Evolutionary conservation across 2,329 filamentous ascomycete genomes (phyloP).

Genomic region (Xylariales sp.): DNA sequence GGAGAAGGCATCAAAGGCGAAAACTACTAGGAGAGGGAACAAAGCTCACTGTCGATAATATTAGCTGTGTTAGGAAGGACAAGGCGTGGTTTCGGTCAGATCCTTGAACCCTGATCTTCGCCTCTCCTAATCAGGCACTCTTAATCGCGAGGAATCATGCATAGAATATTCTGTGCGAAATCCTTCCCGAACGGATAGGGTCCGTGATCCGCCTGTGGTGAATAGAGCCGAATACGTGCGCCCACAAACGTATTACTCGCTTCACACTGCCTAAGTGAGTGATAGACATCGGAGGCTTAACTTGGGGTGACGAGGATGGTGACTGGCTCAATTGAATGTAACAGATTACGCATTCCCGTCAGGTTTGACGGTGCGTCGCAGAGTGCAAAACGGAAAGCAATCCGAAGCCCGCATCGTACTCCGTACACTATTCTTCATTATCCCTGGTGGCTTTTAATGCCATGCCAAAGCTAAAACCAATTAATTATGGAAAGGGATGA

Average conservation of each 20-base stretch:
- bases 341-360: slow-evolving; percentile 22
- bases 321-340: not conserved
- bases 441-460: slow-evolving; percentile 4
- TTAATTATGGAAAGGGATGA: slow-evolving; percentile 5
- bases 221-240: slow-evolving; percentile 8
- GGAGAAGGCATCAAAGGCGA: slow-evolving; percentile 4
- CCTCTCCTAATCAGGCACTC: slow-evolving; percentile 18
- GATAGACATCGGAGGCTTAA: not conserved
- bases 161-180: slow-evolving; percentile 36
- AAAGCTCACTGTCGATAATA: slow-evolving; percentile 9
- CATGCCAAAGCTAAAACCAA: slow-evolving; percentile 14
- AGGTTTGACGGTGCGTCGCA: slow-evolving; percentile 22
- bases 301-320: not conserved
- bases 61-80: slow-evolving; percentile 32
- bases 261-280: not conserved
- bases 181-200: slow-evolving; percentile 25
- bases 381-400: slow-evolving; percentile 13
- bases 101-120: slow-evolving; percentile 24
- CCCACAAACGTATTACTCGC: not conserved
- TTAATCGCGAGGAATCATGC: slow-evolving; percentile 34
- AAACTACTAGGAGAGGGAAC: slow-evolving; percentile 4
- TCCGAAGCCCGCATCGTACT: slow-evolving; percentile 11
- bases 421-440: not conserved
- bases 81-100: slow-evolving; percentile 24
- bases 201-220: slow-evolving; percentile 7